These are phyloP conservation scores for Epichloe elymi DNA, from an alignment of 2,329 filamentous ascomycete species.

Conservation along the genomic window DNA sequence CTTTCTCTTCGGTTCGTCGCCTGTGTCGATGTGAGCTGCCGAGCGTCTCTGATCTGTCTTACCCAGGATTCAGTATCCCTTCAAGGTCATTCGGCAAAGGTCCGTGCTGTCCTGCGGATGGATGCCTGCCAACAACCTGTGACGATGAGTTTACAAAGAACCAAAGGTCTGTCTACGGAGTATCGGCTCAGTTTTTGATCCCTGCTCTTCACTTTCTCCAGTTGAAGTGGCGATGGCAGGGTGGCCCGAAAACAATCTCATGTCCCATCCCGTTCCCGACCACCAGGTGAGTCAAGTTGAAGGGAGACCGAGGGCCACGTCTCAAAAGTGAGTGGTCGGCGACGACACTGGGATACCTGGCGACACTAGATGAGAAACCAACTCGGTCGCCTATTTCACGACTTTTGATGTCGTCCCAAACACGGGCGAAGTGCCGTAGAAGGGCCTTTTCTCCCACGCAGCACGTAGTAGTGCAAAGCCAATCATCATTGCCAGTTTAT, in stretches of 20 bases:
- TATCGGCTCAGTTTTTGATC: not conserved
- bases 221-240: not conserved
- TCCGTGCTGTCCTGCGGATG: not conserved
- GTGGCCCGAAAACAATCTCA: not conserved
- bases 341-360: not conserved
- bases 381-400: not conserved
- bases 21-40: not conserved
- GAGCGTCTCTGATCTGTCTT: slow-evolving; percentile 1
- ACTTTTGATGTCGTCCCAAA: not conserved
- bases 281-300: not conserved
- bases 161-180: no score
- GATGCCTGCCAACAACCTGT: not conserved
- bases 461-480: not conserved
- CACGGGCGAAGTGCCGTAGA: not conserved
- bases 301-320: not conserved
- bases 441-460: not conserved
- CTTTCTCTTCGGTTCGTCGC: not conserved
- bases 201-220: not conserved
- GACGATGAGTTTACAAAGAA: no score
- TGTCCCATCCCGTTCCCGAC: not conserved
- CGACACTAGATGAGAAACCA: not conserved
- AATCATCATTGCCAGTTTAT: not conserved
- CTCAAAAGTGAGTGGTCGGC: not conserved
- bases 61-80: not conserved
- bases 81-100: not conserved